Conservation (phyloP, 306 rosid species). For the Vicia villosa region DNA sequence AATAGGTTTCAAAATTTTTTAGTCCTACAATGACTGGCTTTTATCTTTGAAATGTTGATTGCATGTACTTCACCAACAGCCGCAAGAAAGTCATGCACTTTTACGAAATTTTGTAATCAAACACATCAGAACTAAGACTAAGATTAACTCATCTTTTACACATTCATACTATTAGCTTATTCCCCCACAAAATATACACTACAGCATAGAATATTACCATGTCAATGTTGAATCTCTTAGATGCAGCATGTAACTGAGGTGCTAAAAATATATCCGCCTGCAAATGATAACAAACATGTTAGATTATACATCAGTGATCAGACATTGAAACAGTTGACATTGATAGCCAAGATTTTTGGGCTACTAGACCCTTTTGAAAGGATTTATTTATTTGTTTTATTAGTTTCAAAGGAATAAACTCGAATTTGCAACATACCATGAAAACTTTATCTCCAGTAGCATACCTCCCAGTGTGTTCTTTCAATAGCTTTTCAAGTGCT, state of each 20-base stretch:
- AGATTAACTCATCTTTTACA: too few relatives aligned
- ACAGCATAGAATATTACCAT: slow-evolving; percentile 50
- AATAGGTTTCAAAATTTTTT: neutral
- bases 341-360: neutral
- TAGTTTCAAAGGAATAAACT: slow-evolving; percentile 14
- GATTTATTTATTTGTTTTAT: neutral
- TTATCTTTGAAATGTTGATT: neutral
- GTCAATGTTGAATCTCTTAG: slow-evolving; percentile 48
- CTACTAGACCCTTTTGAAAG: slow-evolving; percentile 12
- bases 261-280: slow-evolving; percentile 86
- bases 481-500: slow-evolving; percentile 45
- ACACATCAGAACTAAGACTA: too few relatives aligned
- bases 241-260: slow-evolving; percentile 58
- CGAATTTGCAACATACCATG: slow-evolving; percentile 27
- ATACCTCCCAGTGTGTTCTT: slow-evolving; percentile 45
- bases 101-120: neutral
- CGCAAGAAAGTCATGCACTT: slow-evolving; percentile 15
- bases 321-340: slow-evolving; percentile 8
- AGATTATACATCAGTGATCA: neutral
- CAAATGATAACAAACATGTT: slow-evolving; percentile 37
- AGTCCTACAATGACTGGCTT: slow-evolving; percentile 2
- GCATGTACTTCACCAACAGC: slow-evolving; percentile 7
- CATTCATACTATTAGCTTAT: slow-evolving; percentile 15
- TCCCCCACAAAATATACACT: slow-evolving; percentile 7
- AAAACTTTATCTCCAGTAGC: slow-evolving; percentile 49